A percentile compares a stretch with the other conserved stretches of the same genome.
Evolutionary conservation across 2,329 filamentous ascomycete species (phyloP).

Genomic region (Trichoderma hamatum): DNA sequence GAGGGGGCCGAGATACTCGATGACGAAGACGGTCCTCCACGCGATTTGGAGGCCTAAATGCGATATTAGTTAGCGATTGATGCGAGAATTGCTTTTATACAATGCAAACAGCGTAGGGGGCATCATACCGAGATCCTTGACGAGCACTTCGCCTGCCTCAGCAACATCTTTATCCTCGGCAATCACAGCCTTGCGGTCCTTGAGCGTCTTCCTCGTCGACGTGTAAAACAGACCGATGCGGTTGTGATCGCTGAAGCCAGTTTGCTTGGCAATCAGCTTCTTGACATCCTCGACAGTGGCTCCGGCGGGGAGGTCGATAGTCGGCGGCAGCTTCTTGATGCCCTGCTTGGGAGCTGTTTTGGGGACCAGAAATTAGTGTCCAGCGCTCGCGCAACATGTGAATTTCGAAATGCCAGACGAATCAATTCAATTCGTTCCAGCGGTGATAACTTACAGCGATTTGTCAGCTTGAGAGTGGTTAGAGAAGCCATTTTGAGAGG

Average conservation of each 20-base stretch:
- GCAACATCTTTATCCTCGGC: constrained; percentile 53
- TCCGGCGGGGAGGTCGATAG: constrained; percentile 52
- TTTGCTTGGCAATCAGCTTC: constrained; percentile 54
- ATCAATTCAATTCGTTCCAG: not conserved
- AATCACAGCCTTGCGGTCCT: constrained; percentile 61
- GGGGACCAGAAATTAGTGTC: not conserved
- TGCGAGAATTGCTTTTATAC: not conserved
- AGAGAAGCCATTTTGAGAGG: constrained; percentile 21
- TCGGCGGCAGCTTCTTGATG: constrained; percentile 57
- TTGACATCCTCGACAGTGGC: constrained; percentile 65
- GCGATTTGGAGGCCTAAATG: constrained; percentile 77
- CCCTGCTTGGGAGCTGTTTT: constrained; percentile 51
- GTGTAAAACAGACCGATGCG: constrained; percentile 66
- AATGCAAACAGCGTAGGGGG: not conserved
- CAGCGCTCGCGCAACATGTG: not conserved
- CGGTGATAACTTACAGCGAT: constrained; percentile 30
- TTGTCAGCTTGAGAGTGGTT: constrained; percentile 31
- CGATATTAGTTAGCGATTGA: not conserved
- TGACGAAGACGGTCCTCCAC: constrained; percentile 91
- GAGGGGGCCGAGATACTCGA: constrained; percentile 93
- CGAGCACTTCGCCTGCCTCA: constrained; percentile 64
- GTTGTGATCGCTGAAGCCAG: constrained; percentile 59
- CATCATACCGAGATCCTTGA: constrained; percentile 85
- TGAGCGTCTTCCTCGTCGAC: constrained; percentile 62
- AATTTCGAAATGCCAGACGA: not conserved